A percentile compares a stretch with the other conserved stretches of the same genome.
phyloP scores from a whole-genome alignment of 83 land plant species.

The Thuja plicata region DNA sequence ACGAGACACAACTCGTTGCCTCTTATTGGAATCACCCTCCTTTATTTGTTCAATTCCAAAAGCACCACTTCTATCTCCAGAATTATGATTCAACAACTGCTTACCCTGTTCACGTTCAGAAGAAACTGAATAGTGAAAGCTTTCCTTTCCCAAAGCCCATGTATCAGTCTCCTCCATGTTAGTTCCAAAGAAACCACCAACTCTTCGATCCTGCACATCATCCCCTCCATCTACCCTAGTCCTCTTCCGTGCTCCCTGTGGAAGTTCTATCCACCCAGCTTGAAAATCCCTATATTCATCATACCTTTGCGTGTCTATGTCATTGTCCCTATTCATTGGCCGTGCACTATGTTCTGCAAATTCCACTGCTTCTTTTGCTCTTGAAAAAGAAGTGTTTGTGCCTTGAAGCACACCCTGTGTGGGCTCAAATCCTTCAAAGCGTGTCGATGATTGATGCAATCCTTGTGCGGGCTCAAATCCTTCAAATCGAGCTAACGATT shows the following conservation, averaged over 20 bases:
- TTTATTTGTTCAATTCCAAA: not conserved
- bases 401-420: not conserved
- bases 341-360: not conserved
- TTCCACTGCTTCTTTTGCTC: not conserved
- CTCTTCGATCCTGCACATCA: conserved; percentile 3
- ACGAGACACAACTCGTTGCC: conserved; percentile 6
- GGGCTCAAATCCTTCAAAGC: conserved; percentile 15
- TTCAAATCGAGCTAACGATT: not conserved
- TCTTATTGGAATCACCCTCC: not conserved
- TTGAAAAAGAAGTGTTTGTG: not conserved
- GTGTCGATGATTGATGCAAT: not conserved
- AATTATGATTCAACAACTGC: not conserved
- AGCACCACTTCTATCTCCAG: not conserved
- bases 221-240: conserved; percentile 4
- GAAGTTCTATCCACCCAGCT: not conserved
- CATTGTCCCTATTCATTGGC: not conserved
- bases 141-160: not conserved
- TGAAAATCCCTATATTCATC: conserved; percentile 9
- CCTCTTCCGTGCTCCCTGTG: conserved; percentile 9
- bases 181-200: not conserved
- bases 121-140: not conserved
- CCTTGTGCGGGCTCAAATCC: not conserved
- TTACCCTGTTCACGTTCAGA: not conserved
- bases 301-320: not conserved
- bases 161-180: not conserved